These are phyloP conservation scores for Aspergillus aculeatus DNA, from an alignment of 2,329 filamentous ascomycete genomes.

Conservation along the genomic window DNA sequence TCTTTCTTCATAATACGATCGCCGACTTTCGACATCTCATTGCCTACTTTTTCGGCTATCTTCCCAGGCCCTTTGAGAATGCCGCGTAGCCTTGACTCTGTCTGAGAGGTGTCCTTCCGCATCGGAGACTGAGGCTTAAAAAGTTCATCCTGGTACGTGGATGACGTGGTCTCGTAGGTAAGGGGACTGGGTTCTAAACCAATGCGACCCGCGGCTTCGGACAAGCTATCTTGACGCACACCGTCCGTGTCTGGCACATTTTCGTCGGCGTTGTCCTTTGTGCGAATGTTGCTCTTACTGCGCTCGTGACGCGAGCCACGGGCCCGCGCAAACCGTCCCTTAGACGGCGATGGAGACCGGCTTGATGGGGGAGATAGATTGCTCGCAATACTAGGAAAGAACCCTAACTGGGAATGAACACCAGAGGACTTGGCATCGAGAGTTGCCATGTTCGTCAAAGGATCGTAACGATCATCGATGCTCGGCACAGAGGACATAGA, in stretches of 20 bases:
- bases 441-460: slow-evolving; percentile 43
- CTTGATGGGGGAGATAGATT: slow-evolving; percentile 65
- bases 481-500: slow-evolving; percentile 56
- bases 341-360: slow-evolving; percentile 62
- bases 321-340: slow-evolving; percentile 53
- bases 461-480: slow-evolving; percentile 30
- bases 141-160: slow-evolving; percentile 25
- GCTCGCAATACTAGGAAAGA: slow-evolving; percentile 60
- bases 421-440: slow-evolving; percentile 46
- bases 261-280: slow-evolving; percentile 37
- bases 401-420: slow-evolving; percentile 39
- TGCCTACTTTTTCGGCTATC: slow-evolving; percentile 70
- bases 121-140: slow-evolving; percentile 19
- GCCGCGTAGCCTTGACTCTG: slow-evolving; percentile 63
- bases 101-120: slow-evolving; percentile 32
- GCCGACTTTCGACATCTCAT: slow-evolving; percentile 61
- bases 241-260: slow-evolving; percentile 19
- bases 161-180: slow-evolving; percentile 26
- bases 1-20: slow-evolving; percentile 63
- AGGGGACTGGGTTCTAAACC: slow-evolving; percentile 31
- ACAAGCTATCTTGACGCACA: slow-evolving; percentile 17
- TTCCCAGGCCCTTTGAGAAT: slow-evolving; percentile 72
- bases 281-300: slow-evolving; percentile 38
- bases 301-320: slow-evolving; percentile 41
- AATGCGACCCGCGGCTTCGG: slow-evolving; percentile 16